Evolutionary conservation across 306 rosid species (phyloP).

Genomic region (Aeschynomene evenia): DNA sequence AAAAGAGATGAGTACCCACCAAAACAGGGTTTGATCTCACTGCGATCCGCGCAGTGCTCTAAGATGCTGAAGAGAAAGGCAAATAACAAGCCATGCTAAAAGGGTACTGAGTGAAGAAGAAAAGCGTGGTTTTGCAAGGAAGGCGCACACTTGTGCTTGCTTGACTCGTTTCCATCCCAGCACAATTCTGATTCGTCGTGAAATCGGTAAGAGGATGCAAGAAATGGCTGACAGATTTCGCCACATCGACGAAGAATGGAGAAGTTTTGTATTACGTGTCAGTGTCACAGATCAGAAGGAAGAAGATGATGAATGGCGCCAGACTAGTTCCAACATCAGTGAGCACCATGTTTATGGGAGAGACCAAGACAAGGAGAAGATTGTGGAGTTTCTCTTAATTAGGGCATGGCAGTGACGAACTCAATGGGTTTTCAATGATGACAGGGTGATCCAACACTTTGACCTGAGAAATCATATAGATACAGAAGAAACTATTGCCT

Average conservation of each 20-base stretch:
- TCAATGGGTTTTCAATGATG: slow-evolving; percentile 9
- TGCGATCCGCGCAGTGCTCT: slow-evolving; percentile 28
- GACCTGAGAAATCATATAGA: slow-evolving; percentile 1
- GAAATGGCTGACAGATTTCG: neutral
- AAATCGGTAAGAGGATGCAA: slow-evolving; percentile 21
- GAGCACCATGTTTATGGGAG: slow-evolving; percentile 17
- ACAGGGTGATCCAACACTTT: neutral
- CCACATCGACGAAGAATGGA: slow-evolving; percentile 9
- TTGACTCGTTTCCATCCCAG: neutral
- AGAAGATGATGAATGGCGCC: neutral
- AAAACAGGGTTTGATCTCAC: too few species aligned
- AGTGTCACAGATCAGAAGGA: neutral
- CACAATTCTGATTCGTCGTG: neutral
- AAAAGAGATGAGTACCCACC: too few species aligned
- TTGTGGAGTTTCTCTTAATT: slow-evolving; percentile 17
- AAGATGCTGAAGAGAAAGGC: slow-evolving; percentile 42
- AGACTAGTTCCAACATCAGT: neutral
- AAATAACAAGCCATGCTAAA: neutral
- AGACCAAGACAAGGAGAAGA: neutral
- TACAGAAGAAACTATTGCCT: too few species aligned
- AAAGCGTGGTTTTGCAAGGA: too few species aligned
- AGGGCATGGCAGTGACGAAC: neutral
- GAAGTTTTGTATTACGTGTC: slow-evolving; percentile 3
- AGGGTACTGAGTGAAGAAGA: neutral
- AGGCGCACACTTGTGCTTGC: neutral